Evolutionary conservation across 306 rosid genomes (phyloP), one percentile per base, ranked within the genome.

Genomic region (Coriaria nepalensis): DNA sequence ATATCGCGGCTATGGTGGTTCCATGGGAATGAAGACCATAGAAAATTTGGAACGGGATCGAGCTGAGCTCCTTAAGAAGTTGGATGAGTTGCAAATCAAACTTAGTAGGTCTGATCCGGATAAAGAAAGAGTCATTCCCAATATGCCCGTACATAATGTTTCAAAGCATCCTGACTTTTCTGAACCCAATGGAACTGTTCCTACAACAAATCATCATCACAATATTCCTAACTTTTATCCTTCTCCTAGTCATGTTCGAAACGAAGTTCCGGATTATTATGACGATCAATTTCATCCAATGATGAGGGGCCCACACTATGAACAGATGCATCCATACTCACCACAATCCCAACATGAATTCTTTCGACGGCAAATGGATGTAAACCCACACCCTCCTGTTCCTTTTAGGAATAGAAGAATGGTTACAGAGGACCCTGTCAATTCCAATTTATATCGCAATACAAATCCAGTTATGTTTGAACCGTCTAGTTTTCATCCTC

Each of bases 21-120:
- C 35, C 20, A 10, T 20, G 52, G 64, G 45, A 20, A 50, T 62
- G 35, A 29, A 47, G 15, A 5, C 9, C 6, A 0, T 45, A 11
- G 66, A 55, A 34, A 40, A 57, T 43, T 42, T 66, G 20, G 65
- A 63, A 20, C 71, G 49, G 2, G 60, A 48, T 59, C 60, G 56
- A 38, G 55, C 57, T 13, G 77, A 66, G 49, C 69, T 74, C 42
- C 68, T 75, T 32, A 55, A 63, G 61, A 66, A 57, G 60, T 53
- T 74, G 56, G 80, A 74, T 42, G 73, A 66, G 60, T 45, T 70
- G 68, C 66, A 74, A 60, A 66, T 47, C n/a, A 65, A 67, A 67
- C 53, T 66, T 55, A 59, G 63, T 37, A 52, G 52, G 43, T 70
- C 65, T 33, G 40, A 59, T 43, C 57, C 37, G 35, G 68, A 75